Percentiles rank a stretch among this genome's conserved stretches.
phyloP scores from a whole-genome alignment of 495 filamentous ascomycete species.

The Daldinia childiae region DNA sequence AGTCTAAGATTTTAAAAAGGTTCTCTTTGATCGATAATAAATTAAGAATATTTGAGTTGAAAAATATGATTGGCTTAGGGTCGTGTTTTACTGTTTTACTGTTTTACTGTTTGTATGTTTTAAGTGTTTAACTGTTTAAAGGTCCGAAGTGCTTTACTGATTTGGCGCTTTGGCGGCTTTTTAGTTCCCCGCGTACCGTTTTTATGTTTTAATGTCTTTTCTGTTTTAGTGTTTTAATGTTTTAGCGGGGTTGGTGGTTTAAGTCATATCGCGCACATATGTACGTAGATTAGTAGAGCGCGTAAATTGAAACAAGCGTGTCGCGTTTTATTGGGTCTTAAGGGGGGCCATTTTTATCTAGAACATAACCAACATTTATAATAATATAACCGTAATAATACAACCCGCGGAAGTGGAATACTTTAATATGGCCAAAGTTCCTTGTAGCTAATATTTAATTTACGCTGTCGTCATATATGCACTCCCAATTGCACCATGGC shows the following conservation, averaged over 20 bases:
- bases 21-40: neutral
- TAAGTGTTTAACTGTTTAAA: too few species aligned
- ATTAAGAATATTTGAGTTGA: neutral
- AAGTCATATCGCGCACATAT: too few species aligned
- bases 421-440: slow-evolving; percentile 4
- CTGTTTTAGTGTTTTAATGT: too few species aligned
- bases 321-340: slow-evolving; percentile 27
- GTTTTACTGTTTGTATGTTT: too few species aligned
- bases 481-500: slow-evolving; percentile 28
- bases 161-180: too few species aligned
- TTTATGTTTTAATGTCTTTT: too few species aligned
- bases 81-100: too few species aligned
- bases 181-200: too few species aligned
- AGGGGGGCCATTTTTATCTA: slow-evolving; percentile 10
- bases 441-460: slow-evolving; percentile 12
- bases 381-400: neutral
- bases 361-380: neutral
- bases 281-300: slow-evolving; percentile 14
- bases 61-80: neutral
- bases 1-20: neutral
- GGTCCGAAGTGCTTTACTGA: too few species aligned
- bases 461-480: neutral
- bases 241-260: too few species aligned
- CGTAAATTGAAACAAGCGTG: slow-evolving; percentile 26
- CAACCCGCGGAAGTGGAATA: neutral